A percentile compares a stretch with the other conserved stretches of the same genome.
phyloP scores from a whole-genome alignment of 306 rosid species.

The Lithocarpus polystachyus region DNA sequence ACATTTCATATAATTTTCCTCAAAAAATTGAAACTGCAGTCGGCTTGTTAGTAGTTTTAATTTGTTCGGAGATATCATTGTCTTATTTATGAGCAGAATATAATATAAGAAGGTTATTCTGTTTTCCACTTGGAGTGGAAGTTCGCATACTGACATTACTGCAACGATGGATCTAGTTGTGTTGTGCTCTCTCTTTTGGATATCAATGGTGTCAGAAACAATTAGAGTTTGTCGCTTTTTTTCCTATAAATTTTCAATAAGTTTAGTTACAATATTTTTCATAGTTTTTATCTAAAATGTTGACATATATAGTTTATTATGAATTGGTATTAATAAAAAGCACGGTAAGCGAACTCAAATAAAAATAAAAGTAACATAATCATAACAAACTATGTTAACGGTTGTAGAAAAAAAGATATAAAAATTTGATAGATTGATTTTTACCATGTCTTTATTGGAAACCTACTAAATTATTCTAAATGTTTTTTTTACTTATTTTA shows the following conservation, averaged over 20 bases:
- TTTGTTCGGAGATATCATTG: conserved; percentile 16
- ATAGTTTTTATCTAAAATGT: too few relatives aligned
- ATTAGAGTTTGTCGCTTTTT: neutral
- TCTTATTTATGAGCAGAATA: neutral
- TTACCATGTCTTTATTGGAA: neutral
- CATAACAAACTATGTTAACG: neutral
- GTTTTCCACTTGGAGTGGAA: neutral
- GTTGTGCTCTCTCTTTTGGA: neutral
- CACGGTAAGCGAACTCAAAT: too few relatives aligned
- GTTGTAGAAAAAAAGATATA: too few relatives aligned
- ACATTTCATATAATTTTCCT: neutral
- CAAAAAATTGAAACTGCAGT: neutral
- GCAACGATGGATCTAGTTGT: neutral
- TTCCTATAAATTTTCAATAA: neutral
- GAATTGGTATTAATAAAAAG: too few relatives aligned
- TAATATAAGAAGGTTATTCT: neutral
- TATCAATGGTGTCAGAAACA: neutral
- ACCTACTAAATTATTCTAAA: neutral
- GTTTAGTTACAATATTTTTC: too few relatives aligned
- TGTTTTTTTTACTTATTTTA: neutral
- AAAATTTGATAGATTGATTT: neutral
- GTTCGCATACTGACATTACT: neutral
- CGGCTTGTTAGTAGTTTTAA: conserved; percentile 16
- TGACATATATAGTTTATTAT: too few relatives aligned
- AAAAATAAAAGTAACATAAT: neutral